Conservation (phyloP, 345 rosid species). For the Rhodamnia rubescens region DNA sequence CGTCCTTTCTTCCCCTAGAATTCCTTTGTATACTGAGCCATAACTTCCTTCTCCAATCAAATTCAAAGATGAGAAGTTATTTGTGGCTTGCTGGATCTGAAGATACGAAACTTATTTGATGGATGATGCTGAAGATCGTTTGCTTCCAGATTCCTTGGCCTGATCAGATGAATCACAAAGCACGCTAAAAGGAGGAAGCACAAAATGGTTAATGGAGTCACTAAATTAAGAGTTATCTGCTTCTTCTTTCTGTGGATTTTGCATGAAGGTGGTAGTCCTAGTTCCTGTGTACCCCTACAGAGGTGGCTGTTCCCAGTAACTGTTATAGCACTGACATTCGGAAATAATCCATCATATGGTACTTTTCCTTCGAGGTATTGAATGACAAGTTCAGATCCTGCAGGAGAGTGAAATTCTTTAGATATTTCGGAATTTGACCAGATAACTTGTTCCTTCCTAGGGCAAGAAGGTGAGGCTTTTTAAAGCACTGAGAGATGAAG, state of each 20-base stretch:
- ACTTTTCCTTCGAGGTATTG: slow-evolving; percentile 1
- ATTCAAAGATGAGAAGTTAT: slow-evolving; percentile 10
- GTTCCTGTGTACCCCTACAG: slow-evolving; percentile 3
- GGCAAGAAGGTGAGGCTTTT: background rate
- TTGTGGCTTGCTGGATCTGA: slow-evolving; percentile 3
- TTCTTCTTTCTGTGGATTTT: background rate
- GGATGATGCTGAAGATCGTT: background rate
- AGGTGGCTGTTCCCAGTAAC: slow-evolving; percentile 1
- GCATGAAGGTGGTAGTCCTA: background rate
- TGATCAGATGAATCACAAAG: background rate
- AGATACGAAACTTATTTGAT: background rate
- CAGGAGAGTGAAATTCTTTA: background rate
- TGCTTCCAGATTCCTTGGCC: background rate
- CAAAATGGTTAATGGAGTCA: background rate
- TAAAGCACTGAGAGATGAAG: background rate
- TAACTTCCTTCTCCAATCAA: slow-evolving; percentile 15
- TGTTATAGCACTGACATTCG: background rate
- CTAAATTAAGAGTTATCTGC: background rate
- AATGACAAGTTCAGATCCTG: slow-evolving; percentile 1
- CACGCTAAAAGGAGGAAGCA: background rate
- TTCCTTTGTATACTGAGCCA: slow-evolving; percentile 15
- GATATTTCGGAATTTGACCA: background rate
- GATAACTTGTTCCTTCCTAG: slow-evolving; percentile 5
- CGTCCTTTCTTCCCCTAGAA: background rate
- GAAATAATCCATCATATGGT: background rate